Evolutionary conservation across 2,329 filamentous ascomycete species (phyloP).

Genomic region (Cryphonectria parasitica): DNA sequence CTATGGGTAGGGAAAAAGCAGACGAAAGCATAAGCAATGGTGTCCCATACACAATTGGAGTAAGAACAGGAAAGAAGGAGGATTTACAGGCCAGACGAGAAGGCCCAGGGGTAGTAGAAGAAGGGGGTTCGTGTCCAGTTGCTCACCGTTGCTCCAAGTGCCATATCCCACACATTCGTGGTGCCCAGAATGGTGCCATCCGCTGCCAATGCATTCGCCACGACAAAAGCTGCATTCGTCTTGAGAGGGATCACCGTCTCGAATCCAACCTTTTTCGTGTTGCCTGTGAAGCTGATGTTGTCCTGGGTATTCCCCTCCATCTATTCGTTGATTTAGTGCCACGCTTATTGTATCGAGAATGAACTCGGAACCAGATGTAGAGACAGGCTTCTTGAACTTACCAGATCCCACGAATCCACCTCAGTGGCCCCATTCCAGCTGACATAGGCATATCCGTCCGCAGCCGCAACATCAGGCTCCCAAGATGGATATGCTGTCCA

Average conservation of each 20-base stretch:
- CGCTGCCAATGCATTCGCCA: conserved; percentile 25
- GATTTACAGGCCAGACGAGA: not conserved
- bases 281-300: conserved; percentile 26
- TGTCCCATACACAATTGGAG: not conserved
- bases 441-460: conserved; percentile 33
- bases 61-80: not conserved
- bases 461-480: conserved; percentile 31
- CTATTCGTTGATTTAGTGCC: conserved; percentile 3
- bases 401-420: conserved; percentile 32
- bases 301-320: conserved; percentile 24
- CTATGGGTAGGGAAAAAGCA: conserved; percentile 5
- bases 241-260: conserved; percentile 28
- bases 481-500: conserved; percentile 35
- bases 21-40: conserved; percentile 3
- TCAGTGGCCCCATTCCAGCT: conserved; percentile 42
- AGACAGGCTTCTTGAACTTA: conserved; percentile 9
- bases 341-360: not conserved
- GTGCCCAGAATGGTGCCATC: conserved; percentile 26
- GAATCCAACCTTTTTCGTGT: conserved; percentile 26
- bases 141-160: conserved; percentile 27
- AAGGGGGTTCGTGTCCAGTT: not conserved
- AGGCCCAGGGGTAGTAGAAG: not conserved
- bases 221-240: conserved; percentile 20
- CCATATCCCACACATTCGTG: conserved; percentile 27
- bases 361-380: not conserved